Base-by-base conservation (phyloP, 2,329 filamentous ascomycete genomes). In the Biscogniauxia marginata region DNA sequence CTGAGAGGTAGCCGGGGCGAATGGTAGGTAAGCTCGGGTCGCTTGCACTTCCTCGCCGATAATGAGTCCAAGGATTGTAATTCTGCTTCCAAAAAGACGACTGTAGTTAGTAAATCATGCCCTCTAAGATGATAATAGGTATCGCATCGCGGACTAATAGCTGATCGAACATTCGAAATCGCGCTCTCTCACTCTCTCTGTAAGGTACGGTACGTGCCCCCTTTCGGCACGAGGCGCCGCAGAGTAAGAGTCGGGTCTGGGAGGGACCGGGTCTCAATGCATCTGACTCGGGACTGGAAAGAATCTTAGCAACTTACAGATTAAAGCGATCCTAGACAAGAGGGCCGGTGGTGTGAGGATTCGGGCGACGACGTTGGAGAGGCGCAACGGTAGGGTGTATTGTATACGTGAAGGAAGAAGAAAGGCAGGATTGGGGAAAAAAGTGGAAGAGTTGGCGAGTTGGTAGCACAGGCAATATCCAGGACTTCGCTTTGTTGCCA, bases 261-360 rank as follows among this genome's bases (percentile, higher is more conserved):
- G 6, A 44, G n/a, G n/a, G 44, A 22, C 18, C 44, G 20, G 21
- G 44, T 49, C 50, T 58, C 52, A 59, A 61, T 59, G 47, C 49
- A 57, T 49, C 53, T 48, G 52, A 43, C 23, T 43, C 45, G 46
- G 39, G 23, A 46, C 44, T 46, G 20, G 47, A 30, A 49, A 52
- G 46, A 55, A 56, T 24, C 19, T 49, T 43, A 52, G 22, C 50
- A n/a, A 67, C 65, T 64, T 65, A 67, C 65, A 61, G 53, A 60
- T 55, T 54, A 60, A 52, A 52, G 52, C 57, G 55, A 61, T 58
- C 51, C 56, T 52, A 25, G 48, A 25, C 16, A 25, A 24, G 23
- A 30, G 19, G 22, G 20, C 48, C 25, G 18, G 11, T 9, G 47
- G 53, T 24, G 56, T 44, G 52, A 61, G 61, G 57, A 59, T 57